Evolutionary conservation across 495 filamentous ascomycete species (phyloP), one percentile per base, ranked within the genome.

Genomic region (Penicillium maclennaniae): DNA sequence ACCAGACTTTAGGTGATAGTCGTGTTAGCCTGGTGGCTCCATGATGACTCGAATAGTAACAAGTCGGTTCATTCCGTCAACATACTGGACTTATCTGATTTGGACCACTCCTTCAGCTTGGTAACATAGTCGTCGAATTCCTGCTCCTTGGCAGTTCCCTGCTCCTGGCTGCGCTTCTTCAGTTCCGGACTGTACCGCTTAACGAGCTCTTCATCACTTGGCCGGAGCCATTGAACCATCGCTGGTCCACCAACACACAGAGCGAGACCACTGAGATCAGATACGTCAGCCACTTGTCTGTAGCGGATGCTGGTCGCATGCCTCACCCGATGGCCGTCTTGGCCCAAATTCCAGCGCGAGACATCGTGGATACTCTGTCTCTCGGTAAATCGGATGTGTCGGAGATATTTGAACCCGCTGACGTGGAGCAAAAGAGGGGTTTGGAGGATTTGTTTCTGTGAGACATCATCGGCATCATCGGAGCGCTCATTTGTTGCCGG

Each of bases 181-280:
- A 97, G 81, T 14, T 97, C 93, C 1, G 92, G 91, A 67, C 92
- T 97, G 75, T 96, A 97, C 69, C 79, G 83, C 78, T 91, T 79
- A 75, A 95, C 89, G 8, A 97, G 77, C 71, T 97, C 91, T 67
- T 96, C 93, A 58, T 96, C 90, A 7, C 89, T 83, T 4, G 95
- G 93, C 45, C 83, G 81, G 36, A 97, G 74, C 57, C 81, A 95
- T 63, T 81, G 76, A n/a, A 91, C 83, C 42, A 97, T 71, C 5
- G 88, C 87, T 27, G 92, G 92, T 21, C 93, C 93, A 37, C 93
- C 93, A 55, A 96, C 74, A 68, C 80, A 83, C 43, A 91, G 73
- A 28, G 76, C 74, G 27, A 73, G 77, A 43, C 85, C 86, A 40
- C 92, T 97, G 42, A 47, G 41, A 15, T 19, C 3, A 27, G 36